A percentile compares a stretch with the other conserved stretches of the same genome.
These are phyloP conservation scores for Alternaria sp. DNA, from an alignment of 2,329 filamentous ascomycete genomes.

Conservation along the genomic window DNA sequence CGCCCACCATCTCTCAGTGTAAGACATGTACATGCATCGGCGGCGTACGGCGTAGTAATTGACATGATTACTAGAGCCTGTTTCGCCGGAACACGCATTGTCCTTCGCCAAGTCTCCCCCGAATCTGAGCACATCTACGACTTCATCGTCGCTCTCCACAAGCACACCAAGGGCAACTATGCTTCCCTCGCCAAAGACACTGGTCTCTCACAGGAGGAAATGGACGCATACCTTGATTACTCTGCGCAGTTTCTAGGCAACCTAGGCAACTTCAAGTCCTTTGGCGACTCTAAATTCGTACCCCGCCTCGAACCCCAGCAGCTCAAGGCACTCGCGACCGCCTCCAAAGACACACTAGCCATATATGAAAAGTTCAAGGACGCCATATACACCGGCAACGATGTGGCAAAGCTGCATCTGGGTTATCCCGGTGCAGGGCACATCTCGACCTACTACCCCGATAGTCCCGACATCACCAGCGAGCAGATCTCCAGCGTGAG, in stretches of 20 bases:
- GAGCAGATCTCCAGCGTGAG: slow-evolving; percentile 58
- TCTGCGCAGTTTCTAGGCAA: slow-evolving; percentile 62
- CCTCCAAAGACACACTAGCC: slow-evolving; percentile 51
- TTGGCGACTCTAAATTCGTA: slow-evolving; percentile 61
- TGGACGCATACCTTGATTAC: slow-evolving; percentile 52
- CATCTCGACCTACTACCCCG: slow-evolving; percentile 61
- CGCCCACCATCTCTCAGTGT: slow-evolving; percentile 71
- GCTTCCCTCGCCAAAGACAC: slow-evolving; percentile 54
- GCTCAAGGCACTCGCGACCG: slow-evolving; percentile 56
- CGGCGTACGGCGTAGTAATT: background rate
- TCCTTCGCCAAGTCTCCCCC: slow-evolving; percentile 62
- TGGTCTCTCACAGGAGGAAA: slow-evolving; percentile 51
- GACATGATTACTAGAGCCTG: slow-evolving; percentile 49
- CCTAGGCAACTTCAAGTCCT: slow-evolving; percentile 63
- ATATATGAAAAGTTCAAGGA: slow-evolving; percentile 57
- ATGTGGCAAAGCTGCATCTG: slow-evolving; percentile 56
- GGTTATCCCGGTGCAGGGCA: slow-evolving; percentile 61
- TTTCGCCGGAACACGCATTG: slow-evolving; percentile 60
- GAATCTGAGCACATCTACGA: slow-evolving; percentile 64
- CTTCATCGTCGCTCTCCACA: slow-evolving; percentile 62
- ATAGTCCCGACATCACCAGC: slow-evolving; percentile 58
- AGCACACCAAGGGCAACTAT: slow-evolving; percentile 60
- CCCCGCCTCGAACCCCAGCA: slow-evolving; percentile 56
- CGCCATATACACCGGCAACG: slow-evolving; percentile 55
- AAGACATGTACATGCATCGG: slow-evolving; percentile 11